These are phyloP conservation scores for Saccharomyces eubayanus DNA, from an alignment of 805 yeast species.

Conservation along the genomic window DNA sequence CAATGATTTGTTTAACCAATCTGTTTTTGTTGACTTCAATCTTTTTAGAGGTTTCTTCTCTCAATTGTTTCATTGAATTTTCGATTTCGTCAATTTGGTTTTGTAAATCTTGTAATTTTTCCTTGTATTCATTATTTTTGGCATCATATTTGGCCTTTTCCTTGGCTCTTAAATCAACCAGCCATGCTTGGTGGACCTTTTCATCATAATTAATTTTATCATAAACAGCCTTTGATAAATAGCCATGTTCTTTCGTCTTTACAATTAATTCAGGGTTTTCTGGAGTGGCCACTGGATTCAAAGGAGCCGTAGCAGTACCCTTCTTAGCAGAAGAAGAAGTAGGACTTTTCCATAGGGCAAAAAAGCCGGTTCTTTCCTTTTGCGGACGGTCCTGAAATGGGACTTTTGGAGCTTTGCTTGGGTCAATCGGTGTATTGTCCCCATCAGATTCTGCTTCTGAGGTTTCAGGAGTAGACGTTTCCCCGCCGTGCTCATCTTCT, in stretches of 20 bases:
- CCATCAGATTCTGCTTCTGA: background rate
- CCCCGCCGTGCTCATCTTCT: background rate
- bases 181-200: slow-evolving; percentile 14
- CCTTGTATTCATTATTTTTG: slow-evolving; percentile 16
- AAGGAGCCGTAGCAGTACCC: background rate
- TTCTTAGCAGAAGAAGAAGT: background rate
- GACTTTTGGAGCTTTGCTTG: slow-evolving; percentile 10
- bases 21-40: slow-evolving; percentile 20
- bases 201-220: slow-evolving; percentile 22
- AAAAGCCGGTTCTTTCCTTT: background rate
- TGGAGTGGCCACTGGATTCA: slow-evolving; percentile 24
- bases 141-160: slow-evolving; percentile 14
- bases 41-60: slow-evolving; percentile 17
- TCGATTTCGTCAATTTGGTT: slow-evolving; percentile 16
- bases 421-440: slow-evolving; percentile 9
- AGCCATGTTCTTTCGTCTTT: slow-evolving; percentile 18
- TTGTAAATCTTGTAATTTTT: slow-evolving; percentile 13
- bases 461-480: background rate
- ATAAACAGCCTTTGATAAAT: slow-evolving; percentile 24
- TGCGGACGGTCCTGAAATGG: slow-evolving; percentile 1
- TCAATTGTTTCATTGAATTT: slow-evolving; percentile 16
- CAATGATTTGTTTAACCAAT: slow-evolving; percentile 17
- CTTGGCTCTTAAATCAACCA: slow-evolving; percentile 10
- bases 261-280: slow-evolving; percentile 26
- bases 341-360: background rate